phyloP scores from a whole-genome alignment of 148 eudicot genomes.

The Silene latifolia region DNA sequence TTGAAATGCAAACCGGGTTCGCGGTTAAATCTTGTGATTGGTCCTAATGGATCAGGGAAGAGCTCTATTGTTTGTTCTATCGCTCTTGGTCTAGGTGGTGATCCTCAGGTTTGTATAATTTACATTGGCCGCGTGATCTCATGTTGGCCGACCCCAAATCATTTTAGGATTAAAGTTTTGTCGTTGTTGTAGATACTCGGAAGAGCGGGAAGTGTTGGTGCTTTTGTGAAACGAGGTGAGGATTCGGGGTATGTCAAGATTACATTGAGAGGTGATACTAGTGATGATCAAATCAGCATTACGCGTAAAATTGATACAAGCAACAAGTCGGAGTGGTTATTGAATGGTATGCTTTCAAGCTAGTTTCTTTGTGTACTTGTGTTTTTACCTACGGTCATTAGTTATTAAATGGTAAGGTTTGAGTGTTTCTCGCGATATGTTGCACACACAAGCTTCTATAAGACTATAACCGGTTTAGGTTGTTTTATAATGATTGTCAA shows the following conservation, averaged over 20 bases:
- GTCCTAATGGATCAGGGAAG: conserved; percentile 95
- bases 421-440: not conserved
- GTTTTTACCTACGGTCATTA: conserved; percentile 32
- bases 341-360: conserved; percentile 49
- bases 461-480: too few species aligned
- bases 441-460: not conserved
- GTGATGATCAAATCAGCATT: conserved; percentile 45
- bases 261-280: conserved; percentile 56
- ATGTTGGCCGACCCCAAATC: not conserved
- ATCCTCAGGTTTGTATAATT: conserved; percentile 63
- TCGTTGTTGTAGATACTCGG: conserved; percentile 68
- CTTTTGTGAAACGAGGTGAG: conserved; percentile 88
- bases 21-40: conserved; percentile 82
- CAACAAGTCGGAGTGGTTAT: conserved; percentile 88
- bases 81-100: conserved; percentile 92
- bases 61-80: conserved; percentile 93
- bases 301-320: conserved; percentile 69
- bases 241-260: conserved; percentile 67
- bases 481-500: not conserved
- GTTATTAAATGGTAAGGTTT: conserved; percentile 56
- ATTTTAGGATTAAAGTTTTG: not conserved
- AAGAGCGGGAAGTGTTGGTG: conserved; percentile 79
- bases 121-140: not conserved
- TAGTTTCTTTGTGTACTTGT: too few species aligned
- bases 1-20: conserved; percentile 77